phyloP scores from a whole-genome alignment of 2,329 filamentous ascomycete genomes.

The Sporothrix luriei region DNA sequence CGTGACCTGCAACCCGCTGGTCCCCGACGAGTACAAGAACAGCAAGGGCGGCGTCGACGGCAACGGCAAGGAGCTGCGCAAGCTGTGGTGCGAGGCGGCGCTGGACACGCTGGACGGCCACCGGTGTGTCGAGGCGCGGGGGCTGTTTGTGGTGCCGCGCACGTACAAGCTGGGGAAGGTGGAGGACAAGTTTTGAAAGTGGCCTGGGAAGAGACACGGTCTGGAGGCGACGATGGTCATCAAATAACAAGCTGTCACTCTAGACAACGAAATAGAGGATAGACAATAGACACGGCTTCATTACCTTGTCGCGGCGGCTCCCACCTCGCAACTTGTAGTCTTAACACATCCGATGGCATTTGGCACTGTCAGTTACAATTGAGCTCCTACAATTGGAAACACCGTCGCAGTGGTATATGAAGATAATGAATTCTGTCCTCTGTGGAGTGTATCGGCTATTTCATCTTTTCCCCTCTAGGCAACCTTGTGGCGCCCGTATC shows the following conservation, averaged over 20 bases:
- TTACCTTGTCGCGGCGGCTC: background rate
- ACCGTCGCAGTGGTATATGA: background rate
- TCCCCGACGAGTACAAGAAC: constrained; percentile 41
- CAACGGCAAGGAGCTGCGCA: constrained; percentile 47
- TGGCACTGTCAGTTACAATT: too few species aligned
- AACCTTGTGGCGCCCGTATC: background rate
- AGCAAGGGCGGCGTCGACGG: constrained; percentile 38
- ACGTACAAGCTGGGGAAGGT: constrained; percentile 43
- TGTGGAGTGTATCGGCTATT: background rate
- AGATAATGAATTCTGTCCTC: background rate
- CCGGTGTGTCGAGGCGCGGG: constrained; percentile 61
- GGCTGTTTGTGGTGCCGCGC: constrained; percentile 62
- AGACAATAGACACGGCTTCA: background rate
- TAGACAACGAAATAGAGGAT: background rate
- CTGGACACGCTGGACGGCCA: constrained; percentile 59
- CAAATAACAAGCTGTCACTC: background rate
- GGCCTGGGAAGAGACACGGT: background rate
- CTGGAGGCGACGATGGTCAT: background rate
- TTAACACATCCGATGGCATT: background rate
- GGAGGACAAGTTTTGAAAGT: constrained; percentile 32
- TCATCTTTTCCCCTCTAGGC: background rate
- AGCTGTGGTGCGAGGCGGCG: constrained; percentile 57
- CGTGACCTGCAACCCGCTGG: constrained; percentile 53
- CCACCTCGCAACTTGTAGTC: background rate
- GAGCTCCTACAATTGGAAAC: background rate